These are phyloP conservation scores for Pichia eremophila DNA, from an alignment of 805 yeast species.

Conservation along the genomic window DNA sequence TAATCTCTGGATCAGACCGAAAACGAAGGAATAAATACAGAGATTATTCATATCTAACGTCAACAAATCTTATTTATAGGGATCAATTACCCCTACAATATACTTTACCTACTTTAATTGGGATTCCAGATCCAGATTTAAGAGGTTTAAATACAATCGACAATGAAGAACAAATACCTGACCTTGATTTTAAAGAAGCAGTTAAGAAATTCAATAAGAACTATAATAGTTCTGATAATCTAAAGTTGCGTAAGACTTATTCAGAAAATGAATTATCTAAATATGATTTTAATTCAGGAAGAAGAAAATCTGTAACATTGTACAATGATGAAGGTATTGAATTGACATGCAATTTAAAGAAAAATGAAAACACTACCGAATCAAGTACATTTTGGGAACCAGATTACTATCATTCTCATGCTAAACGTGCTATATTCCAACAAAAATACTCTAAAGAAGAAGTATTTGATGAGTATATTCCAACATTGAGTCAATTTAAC, in stretches of 20 bases:
- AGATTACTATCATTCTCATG: neutral
- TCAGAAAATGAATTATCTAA: constrained; percentile 59
- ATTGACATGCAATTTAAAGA: too few species aligned
- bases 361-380: neutral
- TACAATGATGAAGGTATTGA: too few species aligned
- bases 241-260: constrained; percentile 41
- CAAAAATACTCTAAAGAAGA: constrained; percentile 27
- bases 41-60: constrained; percentile 10
- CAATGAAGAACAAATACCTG: constrained; percentile 24
- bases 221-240: neutral
- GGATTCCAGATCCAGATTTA: constrained; percentile 11
- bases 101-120: constrained; percentile 15
- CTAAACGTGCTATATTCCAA: neutral
- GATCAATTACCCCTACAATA: constrained; percentile 12
- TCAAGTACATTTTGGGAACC: neutral
- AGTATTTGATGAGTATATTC: constrained; percentile 68
- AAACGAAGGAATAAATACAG: constrained; percentile 1
- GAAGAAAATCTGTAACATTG: constrained; percentile 9
- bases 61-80: constrained; percentile 6
- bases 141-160: constrained; percentile 19
- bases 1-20: neutral
- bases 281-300: constrained; percentile 35
- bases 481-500: constrained; percentile 41
- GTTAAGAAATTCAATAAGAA: constrained; percentile 7
- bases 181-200: constrained; percentile 16